phyloP scores from a whole-genome alignment of 2,329 filamentous ascomycete genomes.

The Sporothrix pseudoabietina region DNA sequence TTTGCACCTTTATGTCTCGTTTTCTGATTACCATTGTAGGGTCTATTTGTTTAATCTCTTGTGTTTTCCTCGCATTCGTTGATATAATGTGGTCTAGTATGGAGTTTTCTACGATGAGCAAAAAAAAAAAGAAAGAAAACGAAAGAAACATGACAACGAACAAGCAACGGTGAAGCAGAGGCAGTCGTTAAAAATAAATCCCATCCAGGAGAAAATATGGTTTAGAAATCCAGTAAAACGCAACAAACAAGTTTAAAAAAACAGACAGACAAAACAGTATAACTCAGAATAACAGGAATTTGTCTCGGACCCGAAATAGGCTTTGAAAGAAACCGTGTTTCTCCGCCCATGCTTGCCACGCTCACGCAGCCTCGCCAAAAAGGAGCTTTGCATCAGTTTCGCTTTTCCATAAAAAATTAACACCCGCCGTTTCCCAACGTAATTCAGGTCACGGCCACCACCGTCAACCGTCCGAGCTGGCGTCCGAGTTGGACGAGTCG shows the following conservation, averaged over 20 bases:
- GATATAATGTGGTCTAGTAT: neutral
- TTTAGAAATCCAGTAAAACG: neutral
- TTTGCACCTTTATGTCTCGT: neutral
- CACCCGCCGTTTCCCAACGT: slow-evolving; percentile 11
- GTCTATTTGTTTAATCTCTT: neutral
- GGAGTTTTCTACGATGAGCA: neutral
- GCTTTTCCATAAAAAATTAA: neutral
- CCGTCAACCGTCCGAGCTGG: slow-evolving; percentile 15
- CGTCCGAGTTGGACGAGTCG: slow-evolving; percentile 18
- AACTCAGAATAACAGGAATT: neutral
- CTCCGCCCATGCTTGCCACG: neutral
- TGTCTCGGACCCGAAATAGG: neutral
- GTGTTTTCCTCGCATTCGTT: neutral
- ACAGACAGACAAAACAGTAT: neutral
- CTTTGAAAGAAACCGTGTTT: neutral
- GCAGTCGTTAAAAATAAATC: neutral
- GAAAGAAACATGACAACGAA: neutral
- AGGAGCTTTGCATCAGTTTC: neutral
- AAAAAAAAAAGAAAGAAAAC: neutral
- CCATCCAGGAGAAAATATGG: neutral
- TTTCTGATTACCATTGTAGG: neutral
- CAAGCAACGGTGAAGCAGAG: neutral
- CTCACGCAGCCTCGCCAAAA: neutral
- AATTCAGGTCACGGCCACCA: slow-evolving; percentile 22
- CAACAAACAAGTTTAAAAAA: neutral